Conservation (phyloP, 768 basidiomycete species). For the Kwoniella sp. region DNA sequence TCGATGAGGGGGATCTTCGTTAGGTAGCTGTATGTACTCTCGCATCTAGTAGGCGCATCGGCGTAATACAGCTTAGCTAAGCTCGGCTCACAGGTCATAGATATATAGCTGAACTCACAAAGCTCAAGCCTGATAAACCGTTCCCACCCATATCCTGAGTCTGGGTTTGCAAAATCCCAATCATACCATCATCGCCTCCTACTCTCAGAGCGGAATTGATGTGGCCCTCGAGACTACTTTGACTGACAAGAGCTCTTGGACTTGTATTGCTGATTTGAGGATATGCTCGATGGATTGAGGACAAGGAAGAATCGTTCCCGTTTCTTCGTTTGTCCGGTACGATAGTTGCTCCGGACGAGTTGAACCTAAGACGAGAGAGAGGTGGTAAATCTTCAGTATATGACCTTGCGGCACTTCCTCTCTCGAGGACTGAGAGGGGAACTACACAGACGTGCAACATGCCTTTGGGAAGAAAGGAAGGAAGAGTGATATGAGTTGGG, state of each 20-base stretch:
- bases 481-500: background rate
- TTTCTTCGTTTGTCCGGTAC: constrained; percentile 20
- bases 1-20: constrained; percentile 1
- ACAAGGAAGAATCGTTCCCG: constrained; percentile 2
- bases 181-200: constrained; percentile 19
- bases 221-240: constrained; percentile 8
- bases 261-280: background rate
- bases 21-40: constrained; percentile 14
- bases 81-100: too few relatives aligned
- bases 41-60: constrained; percentile 7
- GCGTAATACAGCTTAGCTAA: too few relatives aligned
- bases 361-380: constrained; percentile 16
- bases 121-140: constrained; percentile 14
- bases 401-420: too few relatives aligned
- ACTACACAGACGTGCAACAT: too few relatives aligned
- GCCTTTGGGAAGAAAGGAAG: background rate
- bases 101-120: constrained; percentile 17
- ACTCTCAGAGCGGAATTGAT: constrained; percentile 16
- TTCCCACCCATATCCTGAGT: constrained; percentile 17
- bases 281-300: constrained; percentile 4
- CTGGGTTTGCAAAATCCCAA: constrained; percentile 15
- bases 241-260: constrained; percentile 11
- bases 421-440: too few relatives aligned
- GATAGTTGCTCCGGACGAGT: constrained; percentile 32
- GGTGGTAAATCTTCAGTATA: too few relatives aligned